Conservation (phyloP, 371 early-diverging fungal species). For the Synchytrium microbalum region DNA sequence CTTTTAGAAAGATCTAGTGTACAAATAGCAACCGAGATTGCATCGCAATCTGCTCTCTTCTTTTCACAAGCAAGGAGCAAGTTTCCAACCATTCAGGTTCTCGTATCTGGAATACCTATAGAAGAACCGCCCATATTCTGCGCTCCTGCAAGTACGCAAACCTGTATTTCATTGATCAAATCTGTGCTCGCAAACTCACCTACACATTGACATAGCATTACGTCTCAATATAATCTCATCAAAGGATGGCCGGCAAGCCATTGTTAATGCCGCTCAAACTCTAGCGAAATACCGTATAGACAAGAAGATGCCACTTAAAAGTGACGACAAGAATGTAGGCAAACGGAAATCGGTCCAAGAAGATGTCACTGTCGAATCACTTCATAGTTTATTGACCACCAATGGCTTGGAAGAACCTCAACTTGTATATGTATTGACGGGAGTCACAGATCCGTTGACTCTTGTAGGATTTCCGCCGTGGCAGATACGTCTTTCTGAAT, state of each 20-base stretch:
- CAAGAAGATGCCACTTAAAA: too few relatives aligned
- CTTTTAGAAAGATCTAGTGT: too few relatives aligned
- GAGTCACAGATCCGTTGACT: constrained; percentile 7
- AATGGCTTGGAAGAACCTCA: constrained; percentile 11
- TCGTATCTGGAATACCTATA: not conserved
- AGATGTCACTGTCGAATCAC: not conserved
- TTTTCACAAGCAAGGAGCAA: too few relatives aligned
- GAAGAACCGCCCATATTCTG: not conserved
- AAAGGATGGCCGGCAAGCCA: not conserved
- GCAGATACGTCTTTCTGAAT: constrained; percentile 12
- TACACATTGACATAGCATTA: not conserved
- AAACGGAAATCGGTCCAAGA: too few relatives aligned
- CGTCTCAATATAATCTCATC: not conserved
- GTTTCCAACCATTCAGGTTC: not conserved
- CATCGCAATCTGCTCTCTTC: too few relatives aligned
- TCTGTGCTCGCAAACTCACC: not conserved
- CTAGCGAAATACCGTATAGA: not conserved
- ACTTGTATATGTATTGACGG: constrained; percentile 14
- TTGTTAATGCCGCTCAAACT: not conserved
- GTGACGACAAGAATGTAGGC: too few relatives aligned
- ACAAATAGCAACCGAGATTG: too few relatives aligned
- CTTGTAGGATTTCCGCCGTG: constrained; percentile 16
- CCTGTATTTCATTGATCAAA: not conserved
- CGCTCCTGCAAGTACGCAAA: not conserved
- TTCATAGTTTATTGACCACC: not conserved